phyloP scores from a whole-genome alignment of 2,329 filamentous ascomycete species.

The Rhinocladiella similis region DNA sequence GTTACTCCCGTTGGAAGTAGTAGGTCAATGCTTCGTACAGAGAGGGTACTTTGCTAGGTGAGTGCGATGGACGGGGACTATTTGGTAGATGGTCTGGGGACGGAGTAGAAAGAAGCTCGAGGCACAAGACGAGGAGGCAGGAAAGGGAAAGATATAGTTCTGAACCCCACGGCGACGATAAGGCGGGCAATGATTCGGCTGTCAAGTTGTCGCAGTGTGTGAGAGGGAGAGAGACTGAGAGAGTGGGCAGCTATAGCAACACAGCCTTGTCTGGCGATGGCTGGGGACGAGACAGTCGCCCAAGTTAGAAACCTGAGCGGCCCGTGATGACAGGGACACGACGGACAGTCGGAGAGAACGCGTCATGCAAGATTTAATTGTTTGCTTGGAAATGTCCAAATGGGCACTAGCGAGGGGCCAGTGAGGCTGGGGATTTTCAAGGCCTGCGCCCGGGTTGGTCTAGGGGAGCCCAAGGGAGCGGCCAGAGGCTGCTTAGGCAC shows the following conservation, averaged over 20 bases:
- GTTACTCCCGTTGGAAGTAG: not conserved
- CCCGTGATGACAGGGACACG: constrained; percentile 1
- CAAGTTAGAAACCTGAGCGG: not conserved
- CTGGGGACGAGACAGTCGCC: not conserved
- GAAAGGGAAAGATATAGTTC: constrained; percentile 20
- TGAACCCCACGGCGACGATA: not conserved
- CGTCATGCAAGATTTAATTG: constrained; percentile 13
- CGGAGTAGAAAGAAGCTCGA: not conserved
- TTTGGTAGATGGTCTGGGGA: constrained; percentile 10
- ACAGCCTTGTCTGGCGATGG: constrained; percentile 19
- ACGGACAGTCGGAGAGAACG: constrained; percentile 17
- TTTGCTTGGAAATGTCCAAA: not conserved
- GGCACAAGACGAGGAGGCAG: not conserved
- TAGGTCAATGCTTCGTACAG: not conserved
- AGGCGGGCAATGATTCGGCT: not conserved
- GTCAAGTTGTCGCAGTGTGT: constrained; percentile 7
- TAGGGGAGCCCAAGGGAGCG: not conserved
- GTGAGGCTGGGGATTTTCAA: not conserved
- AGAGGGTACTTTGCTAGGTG: not conserved
- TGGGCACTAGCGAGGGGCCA: not conserved
- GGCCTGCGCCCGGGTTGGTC: not conserved
- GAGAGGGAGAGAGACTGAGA: not conserved
- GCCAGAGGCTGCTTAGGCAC: not conserved
- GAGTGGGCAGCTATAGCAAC: not conserved
- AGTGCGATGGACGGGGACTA: constrained; percentile 3